Percentiles rank a stretch among this genome's conserved stretches.
phyloP scores from a whole-genome alignment of 345 rosid genomes.

The Murraya paniculata region DNA sequence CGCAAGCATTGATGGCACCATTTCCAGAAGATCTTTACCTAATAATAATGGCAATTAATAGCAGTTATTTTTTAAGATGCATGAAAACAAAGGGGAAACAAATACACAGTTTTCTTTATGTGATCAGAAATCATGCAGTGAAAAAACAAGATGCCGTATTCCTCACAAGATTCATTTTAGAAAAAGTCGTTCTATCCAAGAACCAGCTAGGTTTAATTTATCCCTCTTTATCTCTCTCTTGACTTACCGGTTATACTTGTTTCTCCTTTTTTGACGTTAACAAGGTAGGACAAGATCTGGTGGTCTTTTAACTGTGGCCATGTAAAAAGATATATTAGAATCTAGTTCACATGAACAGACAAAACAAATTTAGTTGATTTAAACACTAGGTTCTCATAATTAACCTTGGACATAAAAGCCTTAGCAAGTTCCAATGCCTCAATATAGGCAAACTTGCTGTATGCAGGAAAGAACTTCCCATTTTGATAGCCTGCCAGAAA shows the following conservation, averaged over 20 bases:
- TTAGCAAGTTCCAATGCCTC: slow-evolving; percentile 30
- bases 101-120: neutral
- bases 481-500: slow-evolving; percentile 35
- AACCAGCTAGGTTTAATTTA: neutral
- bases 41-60: neutral
- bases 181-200: neutral
- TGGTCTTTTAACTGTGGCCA: slow-evolving; percentile 28
- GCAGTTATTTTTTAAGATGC: neutral
- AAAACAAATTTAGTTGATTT: neutral
- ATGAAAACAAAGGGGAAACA: neutral
- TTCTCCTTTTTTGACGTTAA: slow-evolving; percentile 22
- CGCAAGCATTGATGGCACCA: slow-evolving; percentile 18
- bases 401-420: slow-evolving; percentile 33
- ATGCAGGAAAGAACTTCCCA: slow-evolving; percentile 32
- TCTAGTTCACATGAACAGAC: neutral
- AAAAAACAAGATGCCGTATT: neutral
- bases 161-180: neutral
- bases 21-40: slow-evolving; percentile 25
- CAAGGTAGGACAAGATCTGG: slow-evolving; percentile 24
- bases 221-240: no score
- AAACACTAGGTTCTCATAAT: neutral
- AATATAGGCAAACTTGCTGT: slow-evolving; percentile 23
- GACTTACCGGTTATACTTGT: slow-evolving; percentile 15
- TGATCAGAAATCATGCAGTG: neutral
- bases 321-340: neutral